Evolutionary conservation across 495 filamentous ascomycete genomes (phyloP).

Genomic region (Neurospora intermedia): DNA sequence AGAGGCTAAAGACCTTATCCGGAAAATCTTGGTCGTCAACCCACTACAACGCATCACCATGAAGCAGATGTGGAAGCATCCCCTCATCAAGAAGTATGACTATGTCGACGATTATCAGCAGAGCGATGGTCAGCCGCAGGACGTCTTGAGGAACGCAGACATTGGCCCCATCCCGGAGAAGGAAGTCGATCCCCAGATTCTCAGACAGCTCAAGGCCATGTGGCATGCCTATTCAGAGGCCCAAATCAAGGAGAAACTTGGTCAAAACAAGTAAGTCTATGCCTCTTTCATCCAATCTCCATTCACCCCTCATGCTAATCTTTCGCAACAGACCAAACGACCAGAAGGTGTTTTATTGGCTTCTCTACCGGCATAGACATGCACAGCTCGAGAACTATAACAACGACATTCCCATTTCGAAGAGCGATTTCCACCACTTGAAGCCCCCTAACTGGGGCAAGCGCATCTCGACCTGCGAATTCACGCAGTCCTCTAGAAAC

Average conservation of each 20-base stretch:
- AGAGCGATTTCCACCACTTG: constrained; percentile 80
- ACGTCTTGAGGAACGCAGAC: constrained; percentile 16
- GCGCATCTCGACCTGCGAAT: constrained; percentile 40
- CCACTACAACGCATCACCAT: constrained; percentile 69
- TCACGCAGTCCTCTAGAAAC: constrained; percentile 29
- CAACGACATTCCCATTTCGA: constrained; percentile 61
- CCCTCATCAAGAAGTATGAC: constrained; percentile 71
- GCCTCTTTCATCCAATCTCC: constrained; percentile 3
- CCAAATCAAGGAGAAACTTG: constrained; percentile 54
- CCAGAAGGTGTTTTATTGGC: constrained; percentile 83
- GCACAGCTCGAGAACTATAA: constrained; percentile 76
- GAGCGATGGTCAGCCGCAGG: constrained; percentile 10
- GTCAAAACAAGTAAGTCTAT: constrained; percentile 50
- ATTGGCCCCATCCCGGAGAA: constrained; percentile 25
- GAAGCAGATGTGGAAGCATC: constrained; percentile 70
- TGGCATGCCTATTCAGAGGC: constrained; percentile 75
- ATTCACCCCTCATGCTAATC: constrained; percentile 13
- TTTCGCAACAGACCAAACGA: constrained; percentile 54
- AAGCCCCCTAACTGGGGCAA: constrained; percentile 40
- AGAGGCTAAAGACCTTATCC: constrained; percentile 72
- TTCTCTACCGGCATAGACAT: constrained; percentile 69
- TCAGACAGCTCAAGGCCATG: constrained; percentile 74
- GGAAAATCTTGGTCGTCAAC: constrained; percentile 59
- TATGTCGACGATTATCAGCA: constrained; percentile 44
- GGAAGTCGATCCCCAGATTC: constrained; percentile 65